Conservation (phyloP, 768 basidiomycete species). For the Tephrocybe sp. region DNA sequence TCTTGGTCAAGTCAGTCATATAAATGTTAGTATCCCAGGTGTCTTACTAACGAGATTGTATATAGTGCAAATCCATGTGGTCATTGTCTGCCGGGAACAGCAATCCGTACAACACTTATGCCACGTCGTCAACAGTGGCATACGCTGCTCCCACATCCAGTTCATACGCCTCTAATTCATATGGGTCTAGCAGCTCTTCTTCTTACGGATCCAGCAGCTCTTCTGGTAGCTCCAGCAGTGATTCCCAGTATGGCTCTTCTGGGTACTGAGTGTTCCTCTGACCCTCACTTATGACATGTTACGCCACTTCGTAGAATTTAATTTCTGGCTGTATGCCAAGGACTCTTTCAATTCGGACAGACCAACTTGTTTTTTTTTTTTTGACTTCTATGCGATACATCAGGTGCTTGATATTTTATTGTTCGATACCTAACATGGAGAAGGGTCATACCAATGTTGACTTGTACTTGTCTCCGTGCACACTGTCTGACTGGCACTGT, state of each 20-base stretch:
- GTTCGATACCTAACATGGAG: slow-evolving; percentile 27
- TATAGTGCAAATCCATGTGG: slow-evolving; percentile 58
- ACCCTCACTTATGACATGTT: slow-evolving; percentile 23
- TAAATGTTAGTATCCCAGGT: neutral
- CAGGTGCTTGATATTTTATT: slow-evolving; percentile 39
- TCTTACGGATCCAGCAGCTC: slow-evolving; percentile 17
- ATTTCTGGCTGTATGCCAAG: slow-evolving; percentile 12
- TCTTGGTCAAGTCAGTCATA: slow-evolving; percentile 41
- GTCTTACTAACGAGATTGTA: slow-evolving; percentile 14
- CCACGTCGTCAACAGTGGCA: slow-evolving; percentile 21
- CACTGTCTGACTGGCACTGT: slow-evolving; percentile 1
- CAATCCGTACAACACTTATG: slow-evolving; percentile 47
- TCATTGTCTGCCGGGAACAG: slow-evolving; percentile 49
- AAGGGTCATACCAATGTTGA: slow-evolving; percentile 26
- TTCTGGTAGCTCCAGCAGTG: slow-evolving; percentile 17
- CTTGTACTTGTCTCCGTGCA: slow-evolving; percentile 9
- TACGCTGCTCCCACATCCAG: slow-evolving; percentile 19
- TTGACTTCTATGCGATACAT: slow-evolving; percentile 33
- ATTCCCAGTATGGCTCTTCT: slow-evolving; percentile 12
- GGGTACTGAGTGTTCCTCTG: slow-evolving; percentile 26
- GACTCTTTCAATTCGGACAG: slow-evolving; percentile 25
- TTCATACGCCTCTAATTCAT: slow-evolving; percentile 12
- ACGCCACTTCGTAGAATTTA: slow-evolving; percentile 33
- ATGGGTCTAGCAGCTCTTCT: slow-evolving; percentile 11
- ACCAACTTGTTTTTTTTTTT: slow-evolving; percentile 27